Evolutionary conservation across 257 asterid genomes (phyloP).

Genomic region (Verbascum thapsus): DNA sequence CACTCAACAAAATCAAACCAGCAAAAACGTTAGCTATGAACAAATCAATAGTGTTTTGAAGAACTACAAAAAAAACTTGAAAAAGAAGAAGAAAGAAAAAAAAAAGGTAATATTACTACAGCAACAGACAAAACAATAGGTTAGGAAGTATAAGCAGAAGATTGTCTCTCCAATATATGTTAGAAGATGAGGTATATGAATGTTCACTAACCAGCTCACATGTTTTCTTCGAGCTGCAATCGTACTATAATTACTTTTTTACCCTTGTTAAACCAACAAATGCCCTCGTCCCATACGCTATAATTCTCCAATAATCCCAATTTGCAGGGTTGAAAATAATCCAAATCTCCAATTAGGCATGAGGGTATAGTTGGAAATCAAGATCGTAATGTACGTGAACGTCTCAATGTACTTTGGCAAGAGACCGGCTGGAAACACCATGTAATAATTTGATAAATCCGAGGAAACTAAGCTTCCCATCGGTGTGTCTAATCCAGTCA

Average conservation of each 20-base stretch:
- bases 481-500: constrained; percentile 84
- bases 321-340: background rate
- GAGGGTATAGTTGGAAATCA: background rate
- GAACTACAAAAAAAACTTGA: too few species aligned
- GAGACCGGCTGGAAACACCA: constrained; percentile 71
- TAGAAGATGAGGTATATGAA: constrained; percentile 25
- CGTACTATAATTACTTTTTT: constrained; percentile 25
- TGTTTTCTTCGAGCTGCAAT: constrained; percentile 35
- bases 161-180: constrained; percentile 34
- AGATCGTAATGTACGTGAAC: constrained; percentile 4
- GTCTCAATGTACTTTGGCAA: constrained; percentile 57
- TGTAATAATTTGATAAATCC: constrained; percentile 81
- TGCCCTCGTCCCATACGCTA: background rate
- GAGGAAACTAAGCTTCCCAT: constrained; percentile 87
- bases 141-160: constrained; percentile 13
- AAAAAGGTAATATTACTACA: background rate
- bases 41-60: too few species aligned
- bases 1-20: too few species aligned
- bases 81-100: background rate
- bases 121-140: constrained; percentile 11
- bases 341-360: constrained; percentile 1
- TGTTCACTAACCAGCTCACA: constrained; percentile 29
- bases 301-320: too few species aligned
- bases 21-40: too few species aligned
- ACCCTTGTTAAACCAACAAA: background rate